Evolutionary conservation across 805 yeast genomes (phyloP).

Genomic region (Cyberlindnera petersonii): DNA sequence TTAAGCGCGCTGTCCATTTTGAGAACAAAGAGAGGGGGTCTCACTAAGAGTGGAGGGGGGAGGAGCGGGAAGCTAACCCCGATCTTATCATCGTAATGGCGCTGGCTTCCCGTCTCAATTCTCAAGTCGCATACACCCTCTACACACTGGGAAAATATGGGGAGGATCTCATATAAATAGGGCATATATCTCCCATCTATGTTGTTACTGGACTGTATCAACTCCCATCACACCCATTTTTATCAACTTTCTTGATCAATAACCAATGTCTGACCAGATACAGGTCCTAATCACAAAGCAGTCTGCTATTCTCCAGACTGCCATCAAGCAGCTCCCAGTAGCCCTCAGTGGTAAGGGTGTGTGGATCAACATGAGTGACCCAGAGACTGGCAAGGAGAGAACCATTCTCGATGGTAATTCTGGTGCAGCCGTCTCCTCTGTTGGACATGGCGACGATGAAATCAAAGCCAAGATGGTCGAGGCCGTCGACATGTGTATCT

Average conservation of each 20-base stretch:
- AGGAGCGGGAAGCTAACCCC: conserved; percentile 6
- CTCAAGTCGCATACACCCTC: too few relatives aligned
- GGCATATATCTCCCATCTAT: too few relatives aligned
- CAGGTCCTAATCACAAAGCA: conserved; percentile 14
- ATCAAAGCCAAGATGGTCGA: conserved; percentile 37
- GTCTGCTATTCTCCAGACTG: conserved; percentile 31
- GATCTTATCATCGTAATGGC: conserved; percentile 8
- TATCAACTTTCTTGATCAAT: too few relatives aligned
- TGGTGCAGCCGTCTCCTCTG: conserved; percentile 50
- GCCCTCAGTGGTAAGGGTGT: conserved; percentile 38
- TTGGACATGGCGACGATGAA: conserved; percentile 43
- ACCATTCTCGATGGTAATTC: conserved; percentile 41
- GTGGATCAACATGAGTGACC: conserved; percentile 34
- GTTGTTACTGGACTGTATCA: too few relatives aligned
- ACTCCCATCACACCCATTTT: too few relatives aligned
- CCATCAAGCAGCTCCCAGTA: conserved; percentile 30
- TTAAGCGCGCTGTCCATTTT: conserved; percentile 5
- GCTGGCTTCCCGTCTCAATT: conserved; percentile 8
- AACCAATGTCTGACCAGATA: conserved; percentile 6
- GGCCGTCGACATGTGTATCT: conserved; percentile 35
- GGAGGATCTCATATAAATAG: too few relatives aligned
- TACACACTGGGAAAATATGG: too few relatives aligned
- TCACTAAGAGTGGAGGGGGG: background rate
- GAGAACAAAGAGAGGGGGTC: too few relatives aligned
- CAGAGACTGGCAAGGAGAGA: conserved; percentile 31